Conservation (phyloP, 768 basidiomycete species). For the Termitomyces sp. region DNA sequence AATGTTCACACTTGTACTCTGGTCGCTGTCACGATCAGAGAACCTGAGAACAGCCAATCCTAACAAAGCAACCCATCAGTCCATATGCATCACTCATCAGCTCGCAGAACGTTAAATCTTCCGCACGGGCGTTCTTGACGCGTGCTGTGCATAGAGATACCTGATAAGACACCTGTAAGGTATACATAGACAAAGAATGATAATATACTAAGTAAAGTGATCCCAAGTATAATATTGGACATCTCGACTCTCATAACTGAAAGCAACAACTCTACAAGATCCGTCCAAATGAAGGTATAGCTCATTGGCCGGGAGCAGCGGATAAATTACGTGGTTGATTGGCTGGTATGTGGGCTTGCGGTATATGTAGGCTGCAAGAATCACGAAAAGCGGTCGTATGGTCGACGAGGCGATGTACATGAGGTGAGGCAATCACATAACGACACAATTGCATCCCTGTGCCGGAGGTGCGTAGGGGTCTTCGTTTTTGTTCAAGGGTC, state of each 20-base stretch:
- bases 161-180: not conserved
- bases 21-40: conserved; percentile 16
- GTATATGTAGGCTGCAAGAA: conserved; percentile 19
- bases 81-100: conserved; percentile 8
- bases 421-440: conserved; percentile 50
- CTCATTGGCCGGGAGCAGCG: conserved; percentile 7
- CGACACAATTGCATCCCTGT: conserved; percentile 64
- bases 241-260: conserved; percentile 1
- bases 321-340: conserved; percentile 18
- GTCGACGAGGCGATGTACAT: not conserved
- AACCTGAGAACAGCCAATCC: conserved; percentile 18
- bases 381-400: not conserved
- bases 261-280: conserved; percentile 3
- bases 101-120: conserved; percentile 3
- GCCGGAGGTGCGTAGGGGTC: conserved; percentile 90
- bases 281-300: conserved; percentile 4
- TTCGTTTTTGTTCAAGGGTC: conserved; percentile 81
- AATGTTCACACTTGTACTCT: conserved; percentile 10
- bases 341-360: conserved; percentile 17
- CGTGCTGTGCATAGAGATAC: conserved; percentile 14
- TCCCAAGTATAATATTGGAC: not conserved
- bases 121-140: conserved; percentile 4
- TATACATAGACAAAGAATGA: conserved; percentile 4
- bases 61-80: conserved; percentile 15
- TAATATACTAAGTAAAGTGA: conserved; percentile 9